Conservation (phyloP, 192 early-diverging fungal species). For the Backusella luteola region DNA sequence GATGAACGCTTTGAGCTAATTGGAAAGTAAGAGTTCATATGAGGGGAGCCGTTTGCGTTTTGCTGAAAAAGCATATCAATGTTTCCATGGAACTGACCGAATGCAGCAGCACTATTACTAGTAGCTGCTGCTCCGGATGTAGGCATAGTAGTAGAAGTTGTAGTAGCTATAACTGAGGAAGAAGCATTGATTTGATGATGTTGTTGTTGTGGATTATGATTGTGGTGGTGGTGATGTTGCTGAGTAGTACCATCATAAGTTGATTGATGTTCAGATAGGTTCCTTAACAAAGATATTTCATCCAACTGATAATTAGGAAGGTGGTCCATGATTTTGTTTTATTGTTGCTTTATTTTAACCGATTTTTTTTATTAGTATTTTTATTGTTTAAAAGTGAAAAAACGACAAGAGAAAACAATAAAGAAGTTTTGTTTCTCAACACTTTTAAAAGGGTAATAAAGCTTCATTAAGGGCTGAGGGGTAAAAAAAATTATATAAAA, state of each 20-base stretch:
- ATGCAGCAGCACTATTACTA: background rate
- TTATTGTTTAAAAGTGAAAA: background rate
- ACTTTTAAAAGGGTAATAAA: background rate
- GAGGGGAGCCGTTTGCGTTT: background rate
- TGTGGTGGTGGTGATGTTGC: background rate
- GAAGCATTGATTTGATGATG: background rate
- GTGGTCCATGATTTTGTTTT: slow-evolving; percentile 10
- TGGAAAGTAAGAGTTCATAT: background rate
- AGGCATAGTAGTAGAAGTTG: background rate
- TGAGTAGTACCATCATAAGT: background rate
- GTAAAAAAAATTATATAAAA: background rate
- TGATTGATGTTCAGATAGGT: background rate
- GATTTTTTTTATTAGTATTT: background rate
- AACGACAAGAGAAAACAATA: background rate
- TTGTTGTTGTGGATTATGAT: background rate
- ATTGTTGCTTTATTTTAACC: background rate
- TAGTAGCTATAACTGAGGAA: background rate
- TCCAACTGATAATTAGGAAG: slow-evolving; percentile 13
- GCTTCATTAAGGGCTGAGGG: background rate
- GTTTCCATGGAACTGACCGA: background rate
- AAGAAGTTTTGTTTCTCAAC: slow-evolving; percentile 6
- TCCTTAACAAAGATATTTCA: slow-evolving; percentile 11
- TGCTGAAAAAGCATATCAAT: slow-evolving; percentile 9
- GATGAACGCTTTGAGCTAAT: background rate
- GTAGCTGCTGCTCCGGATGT: background rate